Percentiles rank a stretch among this genome's conserved stretches.
Conservation (phyloP, 352 stramenopile species). For the Globisporangium paroecandrum region DNA sequence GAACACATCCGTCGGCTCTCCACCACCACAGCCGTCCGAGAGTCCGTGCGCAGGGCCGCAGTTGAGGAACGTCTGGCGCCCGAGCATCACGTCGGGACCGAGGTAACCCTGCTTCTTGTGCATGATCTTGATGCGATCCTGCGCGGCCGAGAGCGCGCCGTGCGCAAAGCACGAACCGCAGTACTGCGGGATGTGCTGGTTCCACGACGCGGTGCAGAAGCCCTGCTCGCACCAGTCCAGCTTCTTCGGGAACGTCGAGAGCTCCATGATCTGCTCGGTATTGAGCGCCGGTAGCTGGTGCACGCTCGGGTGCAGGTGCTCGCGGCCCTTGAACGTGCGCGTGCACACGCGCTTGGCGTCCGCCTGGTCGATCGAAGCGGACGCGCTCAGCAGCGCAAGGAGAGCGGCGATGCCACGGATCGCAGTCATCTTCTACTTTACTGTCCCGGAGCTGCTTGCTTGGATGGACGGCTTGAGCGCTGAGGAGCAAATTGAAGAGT, state of each 20-base stretch:
- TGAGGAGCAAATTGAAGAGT: constrained; percentile 7
- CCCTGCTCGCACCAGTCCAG: constrained; percentile 87
- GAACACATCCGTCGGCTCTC: constrained; percentile 56
- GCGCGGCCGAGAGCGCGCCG: constrained; percentile 42
- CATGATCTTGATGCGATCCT: constrained; percentile 71
- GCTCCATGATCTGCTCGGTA: constrained; percentile 30
- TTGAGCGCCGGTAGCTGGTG: constrained; percentile 30
- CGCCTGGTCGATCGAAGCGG: neutral
- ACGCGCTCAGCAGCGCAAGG: constrained; percentile 5
- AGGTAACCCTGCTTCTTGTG: constrained; percentile 37
- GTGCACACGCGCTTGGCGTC: constrained; percentile 42
- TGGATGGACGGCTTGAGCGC: neutral
- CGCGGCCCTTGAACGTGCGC: constrained; percentile 41
- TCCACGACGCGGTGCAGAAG: constrained; percentile 61
- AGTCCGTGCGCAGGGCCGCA: constrained; percentile 51
- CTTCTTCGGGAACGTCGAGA: constrained; percentile 36
- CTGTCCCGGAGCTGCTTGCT: neutral
- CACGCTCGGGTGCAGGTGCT: constrained; percentile 38
- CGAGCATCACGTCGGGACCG: constrained; percentile 55
- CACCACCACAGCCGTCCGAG: constrained; percentile 49
- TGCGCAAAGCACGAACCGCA: constrained; percentile 80
- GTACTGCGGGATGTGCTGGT: constrained; percentile 71
- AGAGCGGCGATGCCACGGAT: neutral
- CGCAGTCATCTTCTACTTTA: constrained; percentile 4
- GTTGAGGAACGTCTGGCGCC: constrained; percentile 62